These are phyloP conservation scores for Lecanosticta acicola DNA, from an alignment of 2,329 filamentous ascomycete species.

Conservation along the genomic window DNA sequence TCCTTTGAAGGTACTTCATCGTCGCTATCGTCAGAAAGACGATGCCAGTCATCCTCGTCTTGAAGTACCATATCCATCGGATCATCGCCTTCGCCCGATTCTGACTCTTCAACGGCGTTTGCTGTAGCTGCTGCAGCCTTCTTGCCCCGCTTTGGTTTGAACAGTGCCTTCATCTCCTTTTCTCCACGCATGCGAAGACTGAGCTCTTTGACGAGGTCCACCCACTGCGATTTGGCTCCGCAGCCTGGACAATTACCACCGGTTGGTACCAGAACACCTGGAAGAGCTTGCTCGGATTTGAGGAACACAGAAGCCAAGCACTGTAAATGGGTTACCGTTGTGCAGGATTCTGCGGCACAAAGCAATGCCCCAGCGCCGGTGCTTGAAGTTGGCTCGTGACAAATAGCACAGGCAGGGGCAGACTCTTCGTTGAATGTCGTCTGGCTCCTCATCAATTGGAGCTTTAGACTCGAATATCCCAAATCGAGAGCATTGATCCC, in stretches of 20 bases:
- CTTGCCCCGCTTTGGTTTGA: slow-evolving; percentile 43
- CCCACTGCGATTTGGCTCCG: slow-evolving; percentile 59
- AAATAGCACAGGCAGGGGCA: slow-evolving; percentile 45
- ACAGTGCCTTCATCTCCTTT: slow-evolving; percentile 63
- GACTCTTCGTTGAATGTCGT: slow-evolving; percentile 37
- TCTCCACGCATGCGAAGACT: slow-evolving; percentile 65
- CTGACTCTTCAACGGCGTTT: slow-evolving; percentile 17
- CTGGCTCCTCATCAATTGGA: slow-evolving; percentile 49
- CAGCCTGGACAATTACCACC: slow-evolving; percentile 69
- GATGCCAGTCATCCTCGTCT: slow-evolving; percentile 30
- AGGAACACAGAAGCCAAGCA: slow-evolving; percentile 53
- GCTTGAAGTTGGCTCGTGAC: slow-evolving; percentile 37
- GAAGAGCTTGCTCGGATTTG: slow-evolving; percentile 32
- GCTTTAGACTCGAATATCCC: slow-evolving; percentile 47
- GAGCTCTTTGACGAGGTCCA: slow-evolving; percentile 74
- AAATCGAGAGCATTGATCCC: slow-evolving; percentile 47
- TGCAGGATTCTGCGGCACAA: slow-evolving; percentile 48
- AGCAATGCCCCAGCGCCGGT: slow-evolving; percentile 43
- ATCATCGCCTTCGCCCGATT: slow-evolving; percentile 19
- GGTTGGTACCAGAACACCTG: slow-evolving; percentile 47
- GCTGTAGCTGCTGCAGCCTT: slow-evolving; percentile 12
- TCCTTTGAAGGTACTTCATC: slow-evolving; percentile 18
- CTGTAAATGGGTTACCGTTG: slow-evolving; percentile 47
- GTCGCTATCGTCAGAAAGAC: slow-evolving; percentile 25
- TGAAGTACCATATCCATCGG: slow-evolving; percentile 9